phyloP scores from a whole-genome alignment of 2,329 filamentous ascomycete species.

The Uncinocarpus reesii region DNA sequence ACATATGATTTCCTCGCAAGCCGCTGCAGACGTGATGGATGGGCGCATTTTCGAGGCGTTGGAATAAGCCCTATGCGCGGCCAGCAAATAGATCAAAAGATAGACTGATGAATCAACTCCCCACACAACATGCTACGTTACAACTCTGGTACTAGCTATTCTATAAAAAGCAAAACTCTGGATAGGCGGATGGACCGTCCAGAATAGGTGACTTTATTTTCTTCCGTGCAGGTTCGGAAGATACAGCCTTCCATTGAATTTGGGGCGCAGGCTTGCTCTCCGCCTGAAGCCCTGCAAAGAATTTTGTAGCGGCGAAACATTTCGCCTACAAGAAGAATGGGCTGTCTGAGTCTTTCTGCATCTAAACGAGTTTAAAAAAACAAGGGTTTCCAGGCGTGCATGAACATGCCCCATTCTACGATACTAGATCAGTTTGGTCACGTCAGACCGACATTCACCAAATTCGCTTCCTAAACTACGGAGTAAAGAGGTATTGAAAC shows the following conservation, averaged over 20 bases:
- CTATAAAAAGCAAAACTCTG: constrained; percentile 11
- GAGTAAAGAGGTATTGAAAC: not conserved
- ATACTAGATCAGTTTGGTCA: constrained; percentile 11
- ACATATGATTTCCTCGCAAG: constrained; percentile 9
- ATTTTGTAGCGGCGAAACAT: constrained; percentile 7
- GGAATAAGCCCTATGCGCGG: constrained; percentile 9
- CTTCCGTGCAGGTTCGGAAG: constrained; percentile 1
- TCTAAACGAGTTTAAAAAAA: constrained; percentile 5
- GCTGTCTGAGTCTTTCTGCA: not conserved
- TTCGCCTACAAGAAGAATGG: constrained; percentile 3
- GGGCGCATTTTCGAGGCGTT: constrained; percentile 8
- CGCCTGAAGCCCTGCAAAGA: not conserved
- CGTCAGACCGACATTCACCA: constrained; percentile 12
- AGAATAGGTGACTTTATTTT: not conserved
- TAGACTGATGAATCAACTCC: not conserved
- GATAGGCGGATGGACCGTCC: constrained; percentile 3
- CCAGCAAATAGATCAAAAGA: not conserved
- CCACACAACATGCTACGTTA: constrained; percentile 1
- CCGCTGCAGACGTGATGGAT: constrained; percentile 1
- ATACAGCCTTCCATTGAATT: not conserved
- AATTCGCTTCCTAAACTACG: not conserved
- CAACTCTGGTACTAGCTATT: not conserved
- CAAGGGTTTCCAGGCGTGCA: constrained; percentile 9
- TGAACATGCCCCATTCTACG: constrained; percentile 10
- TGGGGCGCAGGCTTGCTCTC: not conserved